phyloP scores from a whole-genome alignment of 163 green algal species.

The Scenedesmus sp. region DNA sequence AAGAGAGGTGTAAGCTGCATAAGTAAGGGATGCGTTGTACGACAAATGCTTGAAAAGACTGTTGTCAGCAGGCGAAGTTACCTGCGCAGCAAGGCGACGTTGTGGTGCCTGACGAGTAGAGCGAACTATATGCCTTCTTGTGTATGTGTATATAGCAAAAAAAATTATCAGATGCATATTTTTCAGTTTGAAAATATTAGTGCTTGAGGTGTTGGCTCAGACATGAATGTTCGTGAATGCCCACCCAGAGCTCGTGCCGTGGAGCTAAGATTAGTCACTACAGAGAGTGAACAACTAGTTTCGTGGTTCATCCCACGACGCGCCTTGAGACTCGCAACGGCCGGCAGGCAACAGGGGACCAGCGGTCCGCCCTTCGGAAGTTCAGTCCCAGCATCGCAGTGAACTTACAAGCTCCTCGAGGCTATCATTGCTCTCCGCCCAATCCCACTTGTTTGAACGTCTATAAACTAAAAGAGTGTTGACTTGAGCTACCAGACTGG shows the following conservation, averaged over 20 bases:
- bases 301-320: no score
- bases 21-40: neutral
- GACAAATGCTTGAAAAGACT: neutral
- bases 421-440: neutral
- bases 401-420: neutral
- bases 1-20: neutral
- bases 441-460: neutral
- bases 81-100: neutral
- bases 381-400: neutral
- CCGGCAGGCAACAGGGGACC: neutral
- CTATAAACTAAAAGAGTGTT: no score
- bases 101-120: neutral
- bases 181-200: neutral
- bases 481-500: no score
- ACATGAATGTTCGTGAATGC: no score
- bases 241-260: no score
- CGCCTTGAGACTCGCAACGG: no score
- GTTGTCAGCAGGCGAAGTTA: neutral
- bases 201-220: neutral
- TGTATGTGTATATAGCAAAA: neutral
- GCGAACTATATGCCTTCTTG: neutral
- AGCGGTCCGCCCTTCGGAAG: neutral
- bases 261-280: no score
- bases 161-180: neutral
- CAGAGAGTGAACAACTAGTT: no score